Evolutionary conservation across 2,329 filamentous ascomycete species (phyloP).

Genomic region (Pseudogymnoascus sp.): DNA sequence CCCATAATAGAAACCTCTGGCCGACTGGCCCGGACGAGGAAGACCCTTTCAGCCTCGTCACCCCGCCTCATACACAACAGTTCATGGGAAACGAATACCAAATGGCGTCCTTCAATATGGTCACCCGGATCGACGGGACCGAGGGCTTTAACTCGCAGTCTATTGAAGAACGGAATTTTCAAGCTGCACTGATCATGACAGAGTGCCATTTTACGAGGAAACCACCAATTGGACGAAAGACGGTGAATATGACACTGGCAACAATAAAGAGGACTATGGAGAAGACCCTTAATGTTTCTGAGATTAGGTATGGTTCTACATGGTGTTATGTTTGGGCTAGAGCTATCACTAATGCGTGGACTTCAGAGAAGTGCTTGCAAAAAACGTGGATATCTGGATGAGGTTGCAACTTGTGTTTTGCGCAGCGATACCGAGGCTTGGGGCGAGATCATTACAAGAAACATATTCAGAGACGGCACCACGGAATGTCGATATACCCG

Average conservation of each 20-base stretch:
- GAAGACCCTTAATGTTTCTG: conserved; percentile 51
- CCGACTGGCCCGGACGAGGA: not conserved
- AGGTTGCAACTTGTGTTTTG: conserved; percentile 55
- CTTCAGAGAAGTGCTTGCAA: conserved; percentile 48
- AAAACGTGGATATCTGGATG: conserved; percentile 58
- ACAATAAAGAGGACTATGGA: conserved; percentile 55
- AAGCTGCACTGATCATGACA: conserved; percentile 51
- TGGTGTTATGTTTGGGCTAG: not conserved
- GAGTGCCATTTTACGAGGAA: conserved; percentile 53
- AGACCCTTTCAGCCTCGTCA: not conserved
- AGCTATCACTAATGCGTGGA: not conserved
- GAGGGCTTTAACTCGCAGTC: conserved; percentile 32
- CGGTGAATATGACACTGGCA: conserved; percentile 45
- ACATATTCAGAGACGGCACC: conserved; percentile 45
- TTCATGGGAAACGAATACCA: conserved; percentile 9
- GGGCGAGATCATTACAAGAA: conserved; percentile 50
- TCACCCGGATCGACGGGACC: conserved; percentile 9
- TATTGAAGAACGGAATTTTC: conserved; percentile 57
- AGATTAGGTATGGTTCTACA: conserved; percentile 43
- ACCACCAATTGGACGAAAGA: conserved; percentile 49
- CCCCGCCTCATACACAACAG: not conserved
- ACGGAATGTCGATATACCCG: conserved; percentile 51
- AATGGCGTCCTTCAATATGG: conserved; percentile 9
- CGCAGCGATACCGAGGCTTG: conserved; percentile 52
- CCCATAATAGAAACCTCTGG: not conserved